Percentiles rank a stretch among this genome's conserved stretches.
phyloP scores from a whole-genome alignment of 805 yeast species.

The Candida bentonensis region DNA sequence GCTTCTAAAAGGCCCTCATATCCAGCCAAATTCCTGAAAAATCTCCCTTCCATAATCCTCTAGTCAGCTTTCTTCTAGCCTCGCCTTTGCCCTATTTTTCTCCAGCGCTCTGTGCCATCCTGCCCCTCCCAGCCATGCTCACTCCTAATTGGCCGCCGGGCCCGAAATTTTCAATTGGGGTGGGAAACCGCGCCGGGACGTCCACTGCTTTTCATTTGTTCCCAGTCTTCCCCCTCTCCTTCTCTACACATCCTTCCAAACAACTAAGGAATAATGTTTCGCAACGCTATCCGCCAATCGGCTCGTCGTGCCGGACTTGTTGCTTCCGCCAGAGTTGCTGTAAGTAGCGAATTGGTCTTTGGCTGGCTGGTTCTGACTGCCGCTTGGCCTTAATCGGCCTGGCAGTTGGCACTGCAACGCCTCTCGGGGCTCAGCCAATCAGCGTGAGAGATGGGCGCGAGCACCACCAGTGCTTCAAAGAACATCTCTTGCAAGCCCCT shows the following conservation, averaged over 20 bases:
- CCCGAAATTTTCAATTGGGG: conserved; percentile 1
- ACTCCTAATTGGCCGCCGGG: neutral
- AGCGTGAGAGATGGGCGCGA: too few relatives aligned
- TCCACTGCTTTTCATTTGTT: conserved; percentile 4
- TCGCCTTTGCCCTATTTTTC: too few relatives aligned
- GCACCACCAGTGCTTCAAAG: too few relatives aligned
- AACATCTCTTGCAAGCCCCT: neutral
- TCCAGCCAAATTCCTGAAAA: too few relatives aligned
- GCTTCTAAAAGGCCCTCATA: too few relatives aligned
- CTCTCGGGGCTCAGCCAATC: too few relatives aligned
- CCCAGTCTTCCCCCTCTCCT: conserved; percentile 4
- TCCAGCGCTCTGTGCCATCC: too few relatives aligned
- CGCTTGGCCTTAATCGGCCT: too few relatives aligned
- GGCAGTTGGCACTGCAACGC: too few relatives aligned
- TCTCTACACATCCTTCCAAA: conserved; percentile 4
- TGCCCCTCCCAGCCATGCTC: neutral
- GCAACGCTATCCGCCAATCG: conserved; percentile 28
- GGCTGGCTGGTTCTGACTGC: neutral
- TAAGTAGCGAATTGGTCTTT: conserved; percentile 15
- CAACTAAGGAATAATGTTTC: conserved; percentile 18
- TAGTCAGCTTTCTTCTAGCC: too few relatives aligned
- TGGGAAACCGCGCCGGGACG: neutral
- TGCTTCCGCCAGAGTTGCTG: conserved; percentile 21
- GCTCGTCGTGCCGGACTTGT: conserved; percentile 23
- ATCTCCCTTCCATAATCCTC: too few relatives aligned